Percentiles rank a stretch among this genome's conserved stretches.
These are phyloP conservation scores for Multifurca ochricompacta DNA, from an alignment of 768 basidiomycete genomes.

Conservation along the genomic window DNA sequence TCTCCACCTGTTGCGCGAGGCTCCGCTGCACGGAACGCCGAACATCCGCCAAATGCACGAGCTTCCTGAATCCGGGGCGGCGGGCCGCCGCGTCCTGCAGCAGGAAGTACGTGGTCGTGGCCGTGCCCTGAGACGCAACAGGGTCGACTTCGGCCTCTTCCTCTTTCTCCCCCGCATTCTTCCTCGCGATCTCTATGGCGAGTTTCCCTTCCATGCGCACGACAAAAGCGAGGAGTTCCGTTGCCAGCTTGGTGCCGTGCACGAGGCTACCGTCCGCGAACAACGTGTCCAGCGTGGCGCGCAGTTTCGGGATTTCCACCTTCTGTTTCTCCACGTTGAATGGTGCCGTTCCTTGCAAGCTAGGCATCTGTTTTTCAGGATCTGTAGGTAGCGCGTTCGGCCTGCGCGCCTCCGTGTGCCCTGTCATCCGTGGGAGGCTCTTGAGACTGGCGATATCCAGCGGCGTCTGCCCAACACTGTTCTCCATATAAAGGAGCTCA, in stretches of 20 bases:
- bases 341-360: background rate
- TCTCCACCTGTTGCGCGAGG: background rate
- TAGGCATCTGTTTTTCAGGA: background rate
- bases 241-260: constrained; percentile 2
- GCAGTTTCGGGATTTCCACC: constrained; percentile 13
- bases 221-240: constrained; percentile 12
- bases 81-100: background rate
- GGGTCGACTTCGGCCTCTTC: background rate
- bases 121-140: background rate
- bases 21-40: constrained; percentile 12
- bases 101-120: background rate
- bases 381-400: background rate
- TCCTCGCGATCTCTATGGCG: background rate
- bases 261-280: constrained; percentile 9
- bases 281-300: constrained; percentile 8
- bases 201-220: constrained; percentile 4
- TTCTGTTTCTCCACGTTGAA: constrained; percentile 14
- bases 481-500: constrained; percentile 39
- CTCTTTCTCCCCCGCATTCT: background rate
- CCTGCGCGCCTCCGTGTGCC: background rate
- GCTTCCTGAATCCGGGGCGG: background rate
- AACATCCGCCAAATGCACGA: constrained; percentile 17
- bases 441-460: constrained; percentile 23
- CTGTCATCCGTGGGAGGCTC: constrained; percentile 5
- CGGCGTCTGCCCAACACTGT: constrained; percentile 31